Evolutionary conservation across 2,329 filamentous ascomycete species (phyloP).

Genomic region (Scedosporium minutisporum): DNA sequence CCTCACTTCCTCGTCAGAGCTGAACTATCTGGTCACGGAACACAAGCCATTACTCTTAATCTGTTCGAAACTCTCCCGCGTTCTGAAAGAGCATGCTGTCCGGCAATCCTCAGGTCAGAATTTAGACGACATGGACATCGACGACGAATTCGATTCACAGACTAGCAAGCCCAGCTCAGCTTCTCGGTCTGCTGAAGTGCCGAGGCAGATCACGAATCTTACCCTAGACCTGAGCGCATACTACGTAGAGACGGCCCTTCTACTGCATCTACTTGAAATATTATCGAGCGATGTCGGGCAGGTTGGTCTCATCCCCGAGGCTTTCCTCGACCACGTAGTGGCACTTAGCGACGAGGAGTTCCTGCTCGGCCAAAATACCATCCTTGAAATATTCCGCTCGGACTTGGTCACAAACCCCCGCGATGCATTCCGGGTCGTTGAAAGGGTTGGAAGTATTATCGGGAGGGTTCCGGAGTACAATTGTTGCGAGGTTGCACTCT

Average conservation of each 20-base stretch:
- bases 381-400: constrained; percentile 43
- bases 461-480: constrained; percentile 48
- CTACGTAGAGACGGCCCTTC: constrained; percentile 34
- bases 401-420: constrained; percentile 40
- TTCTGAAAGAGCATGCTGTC: constrained; percentile 20
- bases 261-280: constrained; percentile 34
- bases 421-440: constrained; percentile 36
- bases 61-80: constrained; percentile 28
- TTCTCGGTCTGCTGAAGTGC: constrained; percentile 28
- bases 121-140: constrained; percentile 55
- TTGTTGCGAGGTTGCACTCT: constrained; percentile 64
- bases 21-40: constrained; percentile 28
- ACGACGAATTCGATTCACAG: constrained; percentile 55
- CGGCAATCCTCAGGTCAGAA: constrained; percentile 25
- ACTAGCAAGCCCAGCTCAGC: constrained; percentile 34
- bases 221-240: constrained; percentile 34
- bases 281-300: constrained; percentile 33
- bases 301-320: constrained; percentile 38
- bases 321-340: constrained; percentile 40
- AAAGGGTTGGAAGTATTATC: constrained; percentile 42
- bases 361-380: constrained; percentile 37
- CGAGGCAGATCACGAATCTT: constrained; percentile 35
- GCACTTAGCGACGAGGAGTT: constrained; percentile 42
- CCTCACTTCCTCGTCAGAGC: constrained; percentile 24
- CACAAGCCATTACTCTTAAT: constrained; percentile 32